These are phyloP conservation scores for Phytopythium vexans DNA, from an alignment of 352 stramenopile species.

Conservation along the genomic window DNA sequence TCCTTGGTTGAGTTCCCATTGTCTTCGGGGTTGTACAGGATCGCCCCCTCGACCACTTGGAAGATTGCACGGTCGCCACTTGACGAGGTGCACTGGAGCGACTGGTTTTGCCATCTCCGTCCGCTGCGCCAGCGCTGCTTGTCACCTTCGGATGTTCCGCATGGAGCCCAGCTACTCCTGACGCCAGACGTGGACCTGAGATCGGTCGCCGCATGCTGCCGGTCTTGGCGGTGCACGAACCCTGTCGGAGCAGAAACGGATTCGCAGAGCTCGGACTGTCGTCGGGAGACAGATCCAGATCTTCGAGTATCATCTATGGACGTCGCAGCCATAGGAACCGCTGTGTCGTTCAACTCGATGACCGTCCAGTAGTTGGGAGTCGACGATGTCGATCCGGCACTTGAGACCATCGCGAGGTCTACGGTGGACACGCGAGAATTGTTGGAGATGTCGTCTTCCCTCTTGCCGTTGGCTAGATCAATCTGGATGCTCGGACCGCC, in stretches of 20 bases:
- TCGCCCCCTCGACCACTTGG: constrained; percentile 13
- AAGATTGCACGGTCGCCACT: constrained; percentile 5
- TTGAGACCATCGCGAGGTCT: not conserved
- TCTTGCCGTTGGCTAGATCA: constrained; percentile 8
- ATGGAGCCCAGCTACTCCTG: too few relatives aligned
- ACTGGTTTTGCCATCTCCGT: not conserved
- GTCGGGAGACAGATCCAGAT: not conserved
- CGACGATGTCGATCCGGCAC: not conserved
- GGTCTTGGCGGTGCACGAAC: too few relatives aligned
- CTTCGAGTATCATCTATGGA: not conserved
- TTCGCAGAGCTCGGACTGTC: not conserved
- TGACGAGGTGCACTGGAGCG: not conserved
- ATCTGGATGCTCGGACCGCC: constrained; percentile 62
- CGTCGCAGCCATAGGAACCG: constrained; percentile 14
- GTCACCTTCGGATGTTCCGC: not conserved
- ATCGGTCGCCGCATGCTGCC: too few relatives aligned
- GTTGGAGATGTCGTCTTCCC: not conserved
- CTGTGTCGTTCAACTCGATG: constrained; percentile 44
- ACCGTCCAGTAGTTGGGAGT: constrained; percentile 38
- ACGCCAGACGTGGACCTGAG: too few relatives aligned
- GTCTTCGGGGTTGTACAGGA: constrained; percentile 14
- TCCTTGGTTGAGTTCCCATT: not conserved
- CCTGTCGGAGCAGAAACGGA: too few relatives aligned
- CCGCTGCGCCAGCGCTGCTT: not conserved
- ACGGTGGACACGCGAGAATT: too few relatives aligned